These are phyloP conservation scores for Tolypocladium paradoxum DNA, from an alignment of 2,329 filamentous ascomycete species.

Conservation along the genomic window DNA sequence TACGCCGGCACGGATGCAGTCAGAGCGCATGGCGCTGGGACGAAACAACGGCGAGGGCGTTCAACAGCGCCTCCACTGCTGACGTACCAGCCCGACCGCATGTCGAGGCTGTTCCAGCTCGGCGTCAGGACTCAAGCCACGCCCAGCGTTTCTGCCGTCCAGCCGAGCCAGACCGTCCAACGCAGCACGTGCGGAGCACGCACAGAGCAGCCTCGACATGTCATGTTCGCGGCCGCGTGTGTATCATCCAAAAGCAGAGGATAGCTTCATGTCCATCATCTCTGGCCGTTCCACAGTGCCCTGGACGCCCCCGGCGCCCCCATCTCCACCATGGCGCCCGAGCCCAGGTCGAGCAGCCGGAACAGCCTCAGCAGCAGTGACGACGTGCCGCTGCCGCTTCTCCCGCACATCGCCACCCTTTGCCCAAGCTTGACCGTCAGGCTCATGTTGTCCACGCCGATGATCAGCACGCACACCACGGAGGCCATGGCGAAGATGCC, in stretches of 20 bases:
- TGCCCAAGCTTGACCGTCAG: slow-evolving; percentile 16
- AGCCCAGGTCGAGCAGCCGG: slow-evolving; percentile 22
- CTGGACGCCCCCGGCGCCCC: neutral
- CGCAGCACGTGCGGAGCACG: no score
- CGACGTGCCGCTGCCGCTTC: slow-evolving; percentile 29
- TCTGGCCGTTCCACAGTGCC: neutral
- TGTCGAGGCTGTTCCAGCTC: neutral
- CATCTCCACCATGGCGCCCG: slow-evolving; percentile 19
- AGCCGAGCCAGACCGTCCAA: no score
- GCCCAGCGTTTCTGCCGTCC: neutral
- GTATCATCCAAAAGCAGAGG: neutral
- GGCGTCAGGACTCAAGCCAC: neutral
- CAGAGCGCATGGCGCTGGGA: no score
- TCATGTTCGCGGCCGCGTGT: neutral
- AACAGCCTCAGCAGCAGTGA: slow-evolving; percentile 26
- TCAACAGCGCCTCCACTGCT: no score
- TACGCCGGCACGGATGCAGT: no score
- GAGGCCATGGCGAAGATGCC: neutral
- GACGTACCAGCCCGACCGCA: no score
- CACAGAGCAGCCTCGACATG: neutral
- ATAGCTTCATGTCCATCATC: neutral
- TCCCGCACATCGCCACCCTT: slow-evolving; percentile 21
- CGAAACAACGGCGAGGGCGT: no score
- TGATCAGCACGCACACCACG: neutral
- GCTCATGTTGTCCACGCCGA: slow-evolving; percentile 7